These are phyloP conservation scores for Basipetospora chlamydospora DNA, from an alignment of 2,329 filamentous ascomycete genomes.

Conservation along the genomic window DNA sequence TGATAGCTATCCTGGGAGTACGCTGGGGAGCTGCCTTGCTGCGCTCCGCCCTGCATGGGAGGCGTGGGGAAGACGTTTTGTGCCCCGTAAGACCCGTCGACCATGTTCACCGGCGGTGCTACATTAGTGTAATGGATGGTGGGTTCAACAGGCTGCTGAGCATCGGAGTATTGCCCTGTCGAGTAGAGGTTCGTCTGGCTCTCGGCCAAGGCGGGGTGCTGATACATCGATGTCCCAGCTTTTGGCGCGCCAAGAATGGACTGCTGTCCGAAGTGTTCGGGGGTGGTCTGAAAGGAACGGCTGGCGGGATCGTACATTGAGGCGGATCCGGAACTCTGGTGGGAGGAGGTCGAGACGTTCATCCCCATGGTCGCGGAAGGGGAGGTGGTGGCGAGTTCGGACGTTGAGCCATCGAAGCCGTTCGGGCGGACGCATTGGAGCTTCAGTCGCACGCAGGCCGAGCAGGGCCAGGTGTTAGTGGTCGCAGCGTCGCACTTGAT, in stretches of 20 bases:
- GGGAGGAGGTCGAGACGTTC: slow-evolving; percentile 23
- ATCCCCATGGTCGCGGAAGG: not conserved
- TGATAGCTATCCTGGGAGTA: slow-evolving; percentile 51
- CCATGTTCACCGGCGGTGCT: slow-evolving; percentile 29
- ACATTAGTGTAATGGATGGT: slow-evolving; percentile 40
- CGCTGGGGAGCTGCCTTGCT: slow-evolving; percentile 24
- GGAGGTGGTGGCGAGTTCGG: slow-evolving; percentile 6
- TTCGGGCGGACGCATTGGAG: slow-evolving; percentile 85
- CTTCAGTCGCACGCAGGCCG: slow-evolving; percentile 82
- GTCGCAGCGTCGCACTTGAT: slow-evolving; percentile 97
- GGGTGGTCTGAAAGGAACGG: no score
- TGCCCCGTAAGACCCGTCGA: slow-evolving; percentile 35
- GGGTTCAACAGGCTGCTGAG: slow-evolving; percentile 26
- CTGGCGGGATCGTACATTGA: no score
- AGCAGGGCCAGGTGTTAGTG: slow-evolving; percentile 95
- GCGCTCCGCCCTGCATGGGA: slow-evolving; percentile 21
- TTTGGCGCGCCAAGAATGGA: slow-evolving; percentile 28
- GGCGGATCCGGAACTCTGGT: slow-evolving; percentile 20
- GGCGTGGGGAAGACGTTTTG: slow-evolving; percentile 39
- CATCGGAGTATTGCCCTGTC: slow-evolving; percentile 30
- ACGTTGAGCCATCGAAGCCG: slow-evolving; percentile 40
- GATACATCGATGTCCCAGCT: slow-evolving; percentile 28
- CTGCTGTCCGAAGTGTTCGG: slow-evolving; percentile 22
- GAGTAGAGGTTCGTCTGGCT: slow-evolving; percentile 29
- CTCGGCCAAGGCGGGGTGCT: slow-evolving; percentile 33